A percentile compares a stretch with the other conserved stretches of the same genome.
Conservation (phyloP, 2,329 filamentous ascomycete species). For the Penicillium thymicola region DNA sequence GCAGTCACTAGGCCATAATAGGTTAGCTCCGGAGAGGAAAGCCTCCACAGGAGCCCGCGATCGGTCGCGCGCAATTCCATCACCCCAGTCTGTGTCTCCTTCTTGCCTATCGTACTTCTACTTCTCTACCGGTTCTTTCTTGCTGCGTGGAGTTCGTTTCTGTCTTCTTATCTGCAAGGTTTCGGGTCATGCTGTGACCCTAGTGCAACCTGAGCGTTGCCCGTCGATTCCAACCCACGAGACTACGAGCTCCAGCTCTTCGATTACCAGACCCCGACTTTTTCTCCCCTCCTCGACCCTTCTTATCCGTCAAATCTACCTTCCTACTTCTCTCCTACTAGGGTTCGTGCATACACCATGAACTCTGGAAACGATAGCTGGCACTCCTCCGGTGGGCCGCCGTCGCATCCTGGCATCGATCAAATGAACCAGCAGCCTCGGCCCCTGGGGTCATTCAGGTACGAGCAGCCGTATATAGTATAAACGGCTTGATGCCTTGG, state of each 20-base stretch:
- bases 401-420: slow-evolving; percentile 43
- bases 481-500: neutral
- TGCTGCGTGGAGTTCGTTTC: slow-evolving; percentile 3
- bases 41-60: slow-evolving; percentile 37
- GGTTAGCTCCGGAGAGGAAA: slow-evolving; percentile 32
- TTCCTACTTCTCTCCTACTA: slow-evolving; percentile 1
- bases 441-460: slow-evolving; percentile 46
- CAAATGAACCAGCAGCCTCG: slow-evolving; percentile 43
- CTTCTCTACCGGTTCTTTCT: slow-evolving; percentile 8
- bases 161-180: slow-evolving; percentile 9
- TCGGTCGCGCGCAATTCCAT: slow-evolving; percentile 40
- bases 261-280: slow-evolving; percentile 10
- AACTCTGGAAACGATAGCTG: slow-evolving; percentile 45
- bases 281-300: slow-evolving; percentile 11
- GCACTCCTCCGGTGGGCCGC: slow-evolving; percentile 41
- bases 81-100: slow-evolving; percentile 18
- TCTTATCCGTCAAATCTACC: slow-evolving; percentile 14
- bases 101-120: slow-evolving; percentile 4
- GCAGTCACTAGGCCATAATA: slow-evolving; percentile 17
- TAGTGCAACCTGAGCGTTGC: slow-evolving; percentile 19
- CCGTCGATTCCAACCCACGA: slow-evolving; percentile 11
- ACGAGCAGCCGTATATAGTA: slow-evolving; percentile 19
- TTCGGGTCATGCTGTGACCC: slow-evolving; percentile 24
- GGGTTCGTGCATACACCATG: slow-evolving; percentile 34
- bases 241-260: slow-evolving; percentile 21